phyloP scores from a whole-genome alignment of 495 filamentous ascomycete species.

The Hyphodiscus hymeniophilus region DNA sequence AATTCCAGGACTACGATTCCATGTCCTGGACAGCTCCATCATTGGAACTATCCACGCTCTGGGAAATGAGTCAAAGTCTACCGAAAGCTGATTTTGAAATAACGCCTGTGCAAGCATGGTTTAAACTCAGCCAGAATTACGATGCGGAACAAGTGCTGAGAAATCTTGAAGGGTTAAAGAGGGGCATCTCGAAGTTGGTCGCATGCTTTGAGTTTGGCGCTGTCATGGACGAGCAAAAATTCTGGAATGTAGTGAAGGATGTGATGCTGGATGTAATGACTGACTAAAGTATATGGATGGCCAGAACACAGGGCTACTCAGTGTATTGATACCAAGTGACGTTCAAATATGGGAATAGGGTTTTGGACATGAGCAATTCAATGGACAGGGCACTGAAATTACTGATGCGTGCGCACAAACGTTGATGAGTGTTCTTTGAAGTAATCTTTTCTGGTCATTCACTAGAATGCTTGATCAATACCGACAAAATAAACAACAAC shows the following conservation, averaged over 20 bases:
- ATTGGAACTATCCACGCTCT: slow-evolving; percentile 30
- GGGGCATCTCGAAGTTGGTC: slow-evolving; percentile 27
- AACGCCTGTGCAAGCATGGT: slow-evolving; percentile 45
- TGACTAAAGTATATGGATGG: too few species aligned
- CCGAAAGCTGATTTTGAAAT: slow-evolving; percentile 31
- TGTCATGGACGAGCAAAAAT: slow-evolving; percentile 29
- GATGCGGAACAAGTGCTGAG: slow-evolving; percentile 4
- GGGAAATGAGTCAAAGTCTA: slow-evolving; percentile 30
- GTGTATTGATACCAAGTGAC: too few species aligned
- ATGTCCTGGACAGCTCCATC: slow-evolving; percentile 12
- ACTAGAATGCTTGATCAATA: too few species aligned
- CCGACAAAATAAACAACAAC: too few species aligned
- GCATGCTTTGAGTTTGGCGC: slow-evolving; percentile 36
- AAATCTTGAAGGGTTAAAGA: slow-evolving; percentile 24
- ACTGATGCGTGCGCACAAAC: too few species aligned
- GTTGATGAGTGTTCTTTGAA: too few species aligned
- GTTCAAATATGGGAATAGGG: too few species aligned
- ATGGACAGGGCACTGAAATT: too few species aligned
- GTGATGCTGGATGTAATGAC: too few species aligned
- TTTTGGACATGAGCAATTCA: too few species aligned
- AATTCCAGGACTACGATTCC: neutral
- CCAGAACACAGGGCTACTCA: neutral
- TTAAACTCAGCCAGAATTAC: slow-evolving; percentile 31
- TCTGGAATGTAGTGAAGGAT: slow-evolving; percentile 30
- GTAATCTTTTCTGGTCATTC: too few species aligned